Conservation (phyloP, 2,329 filamentous ascomycete genomes). For the Malbranchea zuffiana region DNA sequence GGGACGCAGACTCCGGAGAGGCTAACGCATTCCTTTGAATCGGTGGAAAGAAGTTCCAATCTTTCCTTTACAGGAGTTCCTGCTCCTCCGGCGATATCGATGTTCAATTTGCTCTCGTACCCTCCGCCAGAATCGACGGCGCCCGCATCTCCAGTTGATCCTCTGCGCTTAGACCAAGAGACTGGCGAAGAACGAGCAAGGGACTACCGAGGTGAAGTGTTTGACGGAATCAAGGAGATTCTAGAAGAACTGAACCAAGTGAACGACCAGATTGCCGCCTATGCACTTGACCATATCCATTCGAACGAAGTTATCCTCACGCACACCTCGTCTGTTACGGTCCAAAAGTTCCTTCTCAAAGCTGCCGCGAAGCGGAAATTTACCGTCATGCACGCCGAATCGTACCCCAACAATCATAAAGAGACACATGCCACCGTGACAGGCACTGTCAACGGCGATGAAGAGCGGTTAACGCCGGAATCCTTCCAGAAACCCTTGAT, state of each 20-base stretch:
- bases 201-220: constrained; percentile 77
- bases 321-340: constrained; percentile 72
- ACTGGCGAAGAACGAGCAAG: constrained; percentile 35
- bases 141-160: constrained; percentile 27
- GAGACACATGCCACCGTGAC: constrained; percentile 53
- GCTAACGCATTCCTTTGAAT: constrained; percentile 10
- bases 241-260: constrained; percentile 89
- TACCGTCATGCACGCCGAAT: constrained; percentile 73
- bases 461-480: constrained; percentile 38
- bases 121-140: constrained; percentile 38
- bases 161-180: constrained; percentile 26
- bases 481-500: constrained; percentile 67
- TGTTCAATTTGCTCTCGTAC: constrained; percentile 79
- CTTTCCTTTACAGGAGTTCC: constrained; percentile 23
- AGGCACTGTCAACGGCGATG: constrained; percentile 41
- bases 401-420: constrained; percentile 57
- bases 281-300: constrained; percentile 84
- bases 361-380: constrained; percentile 85
- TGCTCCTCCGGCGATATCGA: constrained; percentile 52
- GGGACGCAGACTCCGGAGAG: too few species aligned
- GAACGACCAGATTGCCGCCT: constrained; percentile 82
- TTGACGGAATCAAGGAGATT: constrained; percentile 89
- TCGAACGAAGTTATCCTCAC: constrained; percentile 87
- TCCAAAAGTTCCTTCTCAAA: constrained; percentile 79
- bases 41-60: constrained; percentile 16